phyloP scores from a whole-genome alignment of 352 stramenopile genomes.

The Phytophthora megakarya region DNA sequence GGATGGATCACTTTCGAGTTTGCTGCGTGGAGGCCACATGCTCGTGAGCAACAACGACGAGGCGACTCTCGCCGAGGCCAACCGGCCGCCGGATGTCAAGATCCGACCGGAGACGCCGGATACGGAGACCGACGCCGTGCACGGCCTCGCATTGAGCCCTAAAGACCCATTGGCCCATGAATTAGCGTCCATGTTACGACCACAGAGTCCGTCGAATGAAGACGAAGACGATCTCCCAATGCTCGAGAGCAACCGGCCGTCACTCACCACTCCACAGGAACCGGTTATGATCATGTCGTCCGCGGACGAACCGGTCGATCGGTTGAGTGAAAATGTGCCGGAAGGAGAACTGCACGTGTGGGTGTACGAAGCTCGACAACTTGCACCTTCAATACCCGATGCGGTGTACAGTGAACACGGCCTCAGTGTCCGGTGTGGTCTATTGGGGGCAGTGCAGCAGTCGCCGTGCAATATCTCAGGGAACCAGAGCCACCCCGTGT shows the following conservation, averaged over 20 bases:
- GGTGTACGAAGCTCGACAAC: slow-evolving; percentile 54
- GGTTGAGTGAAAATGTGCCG: slow-evolving; percentile 32
- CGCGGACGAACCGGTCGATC: slow-evolving; percentile 19
- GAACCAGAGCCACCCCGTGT: slow-evolving; percentile 49
- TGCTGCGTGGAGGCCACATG: slow-evolving; percentile 26
- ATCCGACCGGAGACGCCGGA: background rate
- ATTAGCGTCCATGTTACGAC: slow-evolving; percentile 20
- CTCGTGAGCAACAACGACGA: slow-evolving; percentile 37
- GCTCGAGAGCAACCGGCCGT: slow-evolving; percentile 37
- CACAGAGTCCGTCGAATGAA: slow-evolving; percentile 25
- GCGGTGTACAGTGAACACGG: slow-evolving; percentile 55
- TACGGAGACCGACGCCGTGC: slow-evolving; percentile 4
- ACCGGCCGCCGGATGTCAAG: slow-evolving; percentile 16
- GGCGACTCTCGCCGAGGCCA: slow-evolving; percentile 22
- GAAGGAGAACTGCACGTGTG: slow-evolving; percentile 53
- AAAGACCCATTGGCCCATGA: slow-evolving; percentile 27
- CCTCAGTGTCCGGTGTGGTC: slow-evolving; percentile 45
- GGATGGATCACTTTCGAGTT: slow-evolving; percentile 36
- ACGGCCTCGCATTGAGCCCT: slow-evolving; percentile 19
- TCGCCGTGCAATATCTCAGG: slow-evolving; percentile 48
- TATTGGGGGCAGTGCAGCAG: slow-evolving; percentile 50
- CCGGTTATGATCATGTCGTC: slow-evolving; percentile 19
- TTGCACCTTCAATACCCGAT: slow-evolving; percentile 44
- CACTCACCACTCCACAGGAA: slow-evolving; percentile 14
- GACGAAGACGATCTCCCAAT: slow-evolving; percentile 41